These are phyloP conservation scores for Cadophora sp. DNA, from an alignment of 2,329 filamentous ascomycete genomes.

Conservation along the genomic window DNA sequence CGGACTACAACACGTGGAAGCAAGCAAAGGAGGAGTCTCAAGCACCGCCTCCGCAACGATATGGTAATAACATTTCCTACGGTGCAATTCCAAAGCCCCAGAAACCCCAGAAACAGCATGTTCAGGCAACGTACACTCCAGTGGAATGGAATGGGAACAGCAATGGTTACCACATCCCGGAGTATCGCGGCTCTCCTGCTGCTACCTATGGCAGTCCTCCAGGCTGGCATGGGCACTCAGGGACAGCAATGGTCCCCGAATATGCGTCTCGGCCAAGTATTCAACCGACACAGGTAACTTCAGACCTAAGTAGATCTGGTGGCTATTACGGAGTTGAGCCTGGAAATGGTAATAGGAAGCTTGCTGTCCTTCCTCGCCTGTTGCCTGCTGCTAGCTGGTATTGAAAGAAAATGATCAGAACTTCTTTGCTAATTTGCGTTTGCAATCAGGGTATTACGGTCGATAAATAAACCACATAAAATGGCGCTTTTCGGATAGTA, in stretches of 20 bases:
- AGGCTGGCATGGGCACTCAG: conserved; percentile 24
- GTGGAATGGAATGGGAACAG: background rate
- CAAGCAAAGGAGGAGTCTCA: conserved; percentile 44
- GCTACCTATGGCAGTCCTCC: conserved; percentile 13
- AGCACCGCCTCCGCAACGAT: conserved; percentile 21
- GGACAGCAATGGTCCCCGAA: conserved; percentile 21
- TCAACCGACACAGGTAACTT: conserved; percentile 14
- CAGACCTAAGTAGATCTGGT: conserved; percentile 36
- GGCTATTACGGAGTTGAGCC: conserved; percentile 27
- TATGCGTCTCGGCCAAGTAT: conserved; percentile 25
- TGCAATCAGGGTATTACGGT: conserved; percentile 29
- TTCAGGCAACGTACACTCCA: background rate
- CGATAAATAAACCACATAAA: conserved; percentile 14
- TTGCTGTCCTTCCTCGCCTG: conserved; percentile 24
- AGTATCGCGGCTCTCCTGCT: conserved; percentile 14
- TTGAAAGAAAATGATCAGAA: background rate
- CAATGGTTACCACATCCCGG: conserved; percentile 3
- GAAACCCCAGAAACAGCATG: background rate
- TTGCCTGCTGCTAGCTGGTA: conserved; percentile 27
- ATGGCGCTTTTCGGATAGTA: background rate
- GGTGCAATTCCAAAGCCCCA: background rate
- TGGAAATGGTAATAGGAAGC: conserved; percentile 29
- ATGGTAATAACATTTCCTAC: conserved; percentile 6
- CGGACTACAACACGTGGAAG: conserved; percentile 64
- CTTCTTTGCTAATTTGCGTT: conserved; percentile 25